A percentile compares a stretch with the other conserved stretches of the same genome.
These are phyloP conservation scores for Lichina pygmaea DNA, from an alignment of 495 filamentous ascomycete genomes.

Conservation along the genomic window DNA sequence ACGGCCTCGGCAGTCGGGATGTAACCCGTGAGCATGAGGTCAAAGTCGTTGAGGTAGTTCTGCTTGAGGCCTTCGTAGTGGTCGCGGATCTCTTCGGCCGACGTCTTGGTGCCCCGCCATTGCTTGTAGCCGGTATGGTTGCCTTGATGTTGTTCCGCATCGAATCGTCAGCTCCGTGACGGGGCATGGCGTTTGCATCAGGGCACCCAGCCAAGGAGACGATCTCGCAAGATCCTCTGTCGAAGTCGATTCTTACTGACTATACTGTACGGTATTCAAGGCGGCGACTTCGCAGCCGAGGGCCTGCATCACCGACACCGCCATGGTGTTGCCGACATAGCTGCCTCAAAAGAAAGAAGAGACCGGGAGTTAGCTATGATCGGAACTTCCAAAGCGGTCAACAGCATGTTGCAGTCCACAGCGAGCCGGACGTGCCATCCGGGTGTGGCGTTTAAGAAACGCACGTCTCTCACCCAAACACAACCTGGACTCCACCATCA, in stretches of 20 bases:
- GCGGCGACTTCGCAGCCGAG: constrained; percentile 82
- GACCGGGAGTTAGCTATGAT: constrained; percentile 2
- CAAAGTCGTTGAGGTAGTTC: constrained; percentile 59
- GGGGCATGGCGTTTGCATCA: not conserved
- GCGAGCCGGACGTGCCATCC: not conserved
- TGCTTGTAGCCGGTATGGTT: constrained; percentile 84
- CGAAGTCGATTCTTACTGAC: constrained; percentile 17
- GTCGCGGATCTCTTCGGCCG: constrained; percentile 57
- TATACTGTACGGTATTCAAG: constrained; percentile 89
- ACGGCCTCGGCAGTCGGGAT: constrained; percentile 63
- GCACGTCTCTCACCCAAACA: constrained; percentile 36
- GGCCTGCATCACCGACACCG: constrained; percentile 71
- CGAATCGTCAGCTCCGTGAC: not conserved
- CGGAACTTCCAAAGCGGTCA: not conserved
- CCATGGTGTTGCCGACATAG: constrained; percentile 93
- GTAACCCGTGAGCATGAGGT: constrained; percentile 83
- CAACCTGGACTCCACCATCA: constrained; percentile 23
- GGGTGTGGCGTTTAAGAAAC: not conserved
- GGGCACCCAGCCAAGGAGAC: not conserved
- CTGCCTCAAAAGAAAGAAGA: constrained; percentile 20
- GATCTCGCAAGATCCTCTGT: not conserved
- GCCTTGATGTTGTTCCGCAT: constrained; percentile 18
- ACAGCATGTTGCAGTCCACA: too few species aligned
- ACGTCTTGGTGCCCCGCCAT: constrained; percentile 54
- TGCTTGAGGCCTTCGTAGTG: constrained; percentile 65